Conservation (phyloP, 1,284 basidiomycete genomes). For the Exobasidium rhododendri region DNA sequence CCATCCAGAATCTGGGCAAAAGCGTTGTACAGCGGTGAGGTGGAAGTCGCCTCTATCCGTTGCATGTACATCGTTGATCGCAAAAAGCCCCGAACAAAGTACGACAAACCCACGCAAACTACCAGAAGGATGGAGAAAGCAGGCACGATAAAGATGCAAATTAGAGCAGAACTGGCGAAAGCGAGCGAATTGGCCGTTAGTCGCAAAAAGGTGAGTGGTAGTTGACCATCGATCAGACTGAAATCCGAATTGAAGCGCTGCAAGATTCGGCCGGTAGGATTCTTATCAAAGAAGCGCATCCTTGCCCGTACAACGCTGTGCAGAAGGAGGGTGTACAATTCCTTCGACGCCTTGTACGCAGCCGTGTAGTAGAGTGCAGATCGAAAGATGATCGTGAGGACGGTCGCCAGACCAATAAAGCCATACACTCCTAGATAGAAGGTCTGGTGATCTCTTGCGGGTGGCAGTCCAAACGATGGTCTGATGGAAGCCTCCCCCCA, state of each 20-base stretch:
- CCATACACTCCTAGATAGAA: slow-evolving; percentile 30
- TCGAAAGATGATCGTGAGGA: slow-evolving; percentile 28
- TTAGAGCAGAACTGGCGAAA: slow-evolving; percentile 33
- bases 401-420: slow-evolving; percentile 24
- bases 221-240: slow-evolving; percentile 40
- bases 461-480: slow-evolving; percentile 10
- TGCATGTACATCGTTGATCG: slow-evolving; percentile 46
- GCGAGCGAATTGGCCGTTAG: slow-evolving; percentile 27
- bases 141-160: slow-evolving; percentile 46
- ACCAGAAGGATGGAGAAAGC: slow-evolving; percentile 23
- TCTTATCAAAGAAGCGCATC: slow-evolving; percentile 48
- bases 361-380: slow-evolving; percentile 28
- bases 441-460: slow-evolving; percentile 20
- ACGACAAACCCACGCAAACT: neutral
- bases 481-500: slow-evolving; percentile 38
- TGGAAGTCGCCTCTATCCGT: slow-evolving; percentile 49
- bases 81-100: slow-evolving; percentile 41
- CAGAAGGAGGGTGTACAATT: slow-evolving; percentile 40
- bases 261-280: slow-evolving; percentile 40
- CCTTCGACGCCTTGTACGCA: slow-evolving; percentile 29
- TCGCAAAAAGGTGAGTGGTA: slow-evolving; percentile 40
- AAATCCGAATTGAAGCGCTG: slow-evolving; percentile 52
- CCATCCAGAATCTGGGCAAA: slow-evolving; percentile 44
- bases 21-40: slow-evolving; percentile 49
- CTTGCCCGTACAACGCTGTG: slow-evolving; percentile 39